Base-by-base conservation (phyloP, 2,329 filamentous ascomycete genomes). In the Sarocladium kiliense region DNA sequence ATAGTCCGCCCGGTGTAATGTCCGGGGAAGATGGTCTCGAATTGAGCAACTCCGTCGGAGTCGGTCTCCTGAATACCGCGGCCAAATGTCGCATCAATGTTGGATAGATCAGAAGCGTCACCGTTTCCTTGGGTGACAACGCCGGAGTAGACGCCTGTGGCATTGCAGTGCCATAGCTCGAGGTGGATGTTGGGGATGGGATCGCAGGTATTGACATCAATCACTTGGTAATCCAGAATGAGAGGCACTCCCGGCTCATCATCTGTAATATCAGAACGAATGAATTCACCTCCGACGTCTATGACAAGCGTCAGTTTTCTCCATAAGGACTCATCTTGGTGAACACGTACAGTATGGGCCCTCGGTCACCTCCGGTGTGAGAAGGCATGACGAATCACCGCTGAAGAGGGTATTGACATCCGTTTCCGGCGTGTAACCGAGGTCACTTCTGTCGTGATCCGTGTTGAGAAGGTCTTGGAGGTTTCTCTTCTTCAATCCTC, bases 291-390 rank as follows among this genome's bases (percentile, higher is more conserved):
- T 6, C 62, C 60, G 2, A 68, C 66, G 45, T 69, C 66, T 64
- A 21, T 2, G 16, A 16, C n/a, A 34, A 26, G 12, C 27, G 23
- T 54, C 16, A 34, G 26, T 19, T 45, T 12, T 19, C 16, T 51
- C 47, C 11, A 3, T 5, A 23, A 23, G 18, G 3, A 10, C 10
- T 34, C 12, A 36, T 11, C 9, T 30, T 10, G 11, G 19, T 34
- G 6, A 30, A 51, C 47, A 56, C 64, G 44, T 63, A 69, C 75
- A 61, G 67, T 74, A 63, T 60, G 78, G 78, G 2, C 78, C 78
- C 61, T 79, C 69, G 2, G 76, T 80, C 11, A 75, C 74, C 59
- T 80, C 78, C 0, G 77, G 76, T 3, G 70, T 74, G 25, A 81
- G 66, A 11, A 79, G 68, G 54, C 78, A 81, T 16, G 74, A 71